Evolutionary conservation across 2,329 filamentous ascomycete genomes (phyloP).

Genomic region (Diaporthe capsici): DNA sequence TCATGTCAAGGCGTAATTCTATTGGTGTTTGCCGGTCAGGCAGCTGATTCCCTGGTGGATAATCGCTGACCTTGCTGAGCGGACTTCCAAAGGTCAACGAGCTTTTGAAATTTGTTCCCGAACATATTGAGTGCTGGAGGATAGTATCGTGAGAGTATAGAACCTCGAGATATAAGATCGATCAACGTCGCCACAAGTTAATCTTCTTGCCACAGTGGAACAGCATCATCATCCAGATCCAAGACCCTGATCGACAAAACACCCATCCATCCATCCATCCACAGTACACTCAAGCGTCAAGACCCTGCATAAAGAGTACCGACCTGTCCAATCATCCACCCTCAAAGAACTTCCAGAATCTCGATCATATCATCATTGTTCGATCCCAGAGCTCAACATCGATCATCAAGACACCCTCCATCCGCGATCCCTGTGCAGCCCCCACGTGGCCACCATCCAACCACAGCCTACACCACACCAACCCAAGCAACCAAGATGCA

Average conservation of each 20-base stretch:
- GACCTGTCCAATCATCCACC: neutral
- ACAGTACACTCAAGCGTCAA: constrained; percentile 5
- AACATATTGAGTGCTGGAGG: neutral
- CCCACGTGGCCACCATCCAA: constrained; percentile 9
- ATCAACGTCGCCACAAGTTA: constrained; percentile 1
- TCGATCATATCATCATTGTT: neutral
- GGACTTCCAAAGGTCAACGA: neutral
- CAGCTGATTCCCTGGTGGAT: constrained; percentile 22
- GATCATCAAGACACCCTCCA: constrained; percentile 6
- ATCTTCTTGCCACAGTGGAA: constrained; percentile 26
- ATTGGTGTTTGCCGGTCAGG: constrained; percentile 13
- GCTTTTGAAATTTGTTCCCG: neutral
- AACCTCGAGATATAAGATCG: neutral
- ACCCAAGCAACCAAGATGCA: neutral
- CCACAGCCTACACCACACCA: neutral
- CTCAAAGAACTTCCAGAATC: neutral
- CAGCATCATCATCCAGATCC: constrained; percentile 24
- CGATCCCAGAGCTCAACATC: neutral
- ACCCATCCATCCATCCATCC: neutral
- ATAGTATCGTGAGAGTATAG: neutral
- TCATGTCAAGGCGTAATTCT: neutral
- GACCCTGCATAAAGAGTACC: neutral
- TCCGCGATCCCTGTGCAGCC: neutral
- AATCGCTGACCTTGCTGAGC: constrained; percentile 2
- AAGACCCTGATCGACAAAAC: constrained; percentile 19